Evolutionary conservation across 2,329 filamentous ascomycete genomes (phyloP).

Genomic region (Aspergillus sp.): DNA sequence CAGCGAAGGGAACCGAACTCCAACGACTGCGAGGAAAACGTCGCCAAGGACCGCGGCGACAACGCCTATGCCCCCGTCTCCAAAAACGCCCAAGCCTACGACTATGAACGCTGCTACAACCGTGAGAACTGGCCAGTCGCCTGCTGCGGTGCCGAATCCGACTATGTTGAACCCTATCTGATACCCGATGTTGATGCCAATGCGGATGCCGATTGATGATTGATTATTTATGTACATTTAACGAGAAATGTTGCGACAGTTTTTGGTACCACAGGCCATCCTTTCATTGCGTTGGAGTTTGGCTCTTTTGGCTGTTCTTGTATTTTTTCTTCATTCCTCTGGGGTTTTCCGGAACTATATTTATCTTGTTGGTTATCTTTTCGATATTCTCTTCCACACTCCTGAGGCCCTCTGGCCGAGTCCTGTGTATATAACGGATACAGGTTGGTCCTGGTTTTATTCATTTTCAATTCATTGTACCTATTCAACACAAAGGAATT

Average conservation of each 20-base stretch:
- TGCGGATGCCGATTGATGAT: background rate
- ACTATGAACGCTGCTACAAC: background rate
- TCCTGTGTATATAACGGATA: background rate
- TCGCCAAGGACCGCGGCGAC: conserved; percentile 9
- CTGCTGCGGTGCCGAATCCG: conserved; percentile 29
- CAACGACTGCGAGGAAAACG: conserved; percentile 17
- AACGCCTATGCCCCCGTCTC: conserved; percentile 2
- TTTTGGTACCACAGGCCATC: conserved; percentile 3
- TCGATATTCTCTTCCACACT: background rate
- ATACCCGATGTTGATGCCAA: conserved; percentile 11
- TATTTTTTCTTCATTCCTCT: background rate
- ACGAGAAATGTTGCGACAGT: background rate
- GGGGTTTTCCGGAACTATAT: background rate
- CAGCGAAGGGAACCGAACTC: conserved; percentile 33
- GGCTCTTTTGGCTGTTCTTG: background rate
- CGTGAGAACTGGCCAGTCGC: background rate
- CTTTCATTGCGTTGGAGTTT: background rate
- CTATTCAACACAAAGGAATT: background rate
- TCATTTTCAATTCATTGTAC: background rate
- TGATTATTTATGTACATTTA: conserved; percentile 3
- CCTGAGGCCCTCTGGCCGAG: background rate
- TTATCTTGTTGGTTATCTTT: background rate
- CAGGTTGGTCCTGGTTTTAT: background rate
- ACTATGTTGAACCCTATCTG: conserved; percentile 38
- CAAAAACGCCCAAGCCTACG: conserved; percentile 9